Evolutionary conservation across 805 yeast genomes (phyloP).

Genomic region (Ogataea populi-albae): DNA sequence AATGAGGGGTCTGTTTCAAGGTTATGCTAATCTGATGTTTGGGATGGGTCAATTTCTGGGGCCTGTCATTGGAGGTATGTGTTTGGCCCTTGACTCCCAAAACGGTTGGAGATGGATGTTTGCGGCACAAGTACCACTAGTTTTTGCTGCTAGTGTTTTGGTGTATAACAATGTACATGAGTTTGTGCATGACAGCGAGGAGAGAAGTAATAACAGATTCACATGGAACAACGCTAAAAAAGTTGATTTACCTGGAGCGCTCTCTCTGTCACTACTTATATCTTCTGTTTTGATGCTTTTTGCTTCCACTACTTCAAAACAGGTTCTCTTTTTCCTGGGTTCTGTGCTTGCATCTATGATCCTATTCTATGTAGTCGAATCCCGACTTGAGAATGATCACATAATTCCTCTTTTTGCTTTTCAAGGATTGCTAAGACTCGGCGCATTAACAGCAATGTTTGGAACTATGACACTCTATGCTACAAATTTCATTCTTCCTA

Average conservation of each 20-base stretch:
- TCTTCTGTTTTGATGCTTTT: slow-evolving; percentile 36
- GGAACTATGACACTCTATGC: slow-evolving; percentile 38
- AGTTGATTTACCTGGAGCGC: slow-evolving; percentile 42
- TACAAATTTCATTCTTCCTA: slow-evolving; percentile 36
- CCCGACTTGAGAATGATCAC: slow-evolving; percentile 34
- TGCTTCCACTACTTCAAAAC: slow-evolving; percentile 19
- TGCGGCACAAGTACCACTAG: slow-evolving; percentile 39
- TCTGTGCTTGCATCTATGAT: slow-evolving; percentile 16
- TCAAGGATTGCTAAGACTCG: slow-evolving; percentile 37
- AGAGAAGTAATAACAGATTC: slow-evolving; percentile 27
- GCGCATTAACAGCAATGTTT: slow-evolving; percentile 37
- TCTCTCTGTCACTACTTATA: slow-evolving; percentile 33
- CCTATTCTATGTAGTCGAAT: slow-evolving; percentile 34
- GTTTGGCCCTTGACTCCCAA: slow-evolving; percentile 30
- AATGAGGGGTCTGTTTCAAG: slow-evolving; percentile 53
- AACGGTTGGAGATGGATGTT: slow-evolving; percentile 48
- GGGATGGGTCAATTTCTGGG: slow-evolving; percentile 42
- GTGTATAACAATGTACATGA: slow-evolving; percentile 35
- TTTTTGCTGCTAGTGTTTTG: slow-evolving; percentile 27
- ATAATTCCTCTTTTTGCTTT: slow-evolving; percentile 40
- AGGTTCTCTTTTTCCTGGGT: slow-evolving; percentile 12
- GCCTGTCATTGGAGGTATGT: slow-evolving; percentile 43
- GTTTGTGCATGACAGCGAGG: slow-evolving; percentile 24
- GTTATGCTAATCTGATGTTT: slow-evolving; percentile 41
- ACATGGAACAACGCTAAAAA: slow-evolving; percentile 33